A percentile compares a stretch with the other conserved stretches of the same genome.
phyloP scores from a whole-genome alignment of 495 filamentous ascomycete genomes.

The Bathelium albidoporum region DNA sequence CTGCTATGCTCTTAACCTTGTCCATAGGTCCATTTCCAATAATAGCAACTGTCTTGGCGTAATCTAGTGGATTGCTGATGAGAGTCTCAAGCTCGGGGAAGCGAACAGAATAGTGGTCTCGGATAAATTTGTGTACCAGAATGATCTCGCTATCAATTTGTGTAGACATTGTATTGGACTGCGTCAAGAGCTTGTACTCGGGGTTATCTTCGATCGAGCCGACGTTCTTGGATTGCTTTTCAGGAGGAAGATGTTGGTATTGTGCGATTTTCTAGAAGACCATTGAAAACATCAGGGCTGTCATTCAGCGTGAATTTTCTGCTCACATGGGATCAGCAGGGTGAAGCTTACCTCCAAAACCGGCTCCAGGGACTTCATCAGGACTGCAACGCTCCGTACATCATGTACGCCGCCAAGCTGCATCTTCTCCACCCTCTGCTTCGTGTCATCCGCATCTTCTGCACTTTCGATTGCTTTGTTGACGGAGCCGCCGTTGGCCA shows the following conservation, averaged over 20 bases:
- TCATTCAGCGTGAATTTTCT: conserved; percentile 11
- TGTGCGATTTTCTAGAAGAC: conserved; percentile 61
- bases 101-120: conserved; percentile 87
- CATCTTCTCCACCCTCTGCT: conserved; percentile 71
- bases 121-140: conserved; percentile 86
- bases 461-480: conserved; percentile 33
- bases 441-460: conserved; percentile 58
- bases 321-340: conserved; percentile 34
- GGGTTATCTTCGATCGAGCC: conserved; percentile 78
- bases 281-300: conserved; percentile 48
- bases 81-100: conserved; percentile 96
- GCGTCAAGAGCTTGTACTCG: conserved; percentile 72
- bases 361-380: conserved; percentile 69
- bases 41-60: conserved; percentile 90
- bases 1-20: conserved; percentile 58
- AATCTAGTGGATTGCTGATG: conserved; percentile 83
- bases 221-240: conserved; percentile 48
- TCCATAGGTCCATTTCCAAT: conserved; percentile 89
- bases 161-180: conserved; percentile 76
- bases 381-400: conserved; percentile 59
- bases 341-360: conserved; percentile 61
- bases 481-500: conserved; percentile 24
- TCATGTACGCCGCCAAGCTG: conserved; percentile 59
- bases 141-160: conserved; percentile 85
- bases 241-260: conserved; percentile 59